Base-by-base conservation (phyloP, 345 rosid species). In the Salix koriyanagi region DNA sequence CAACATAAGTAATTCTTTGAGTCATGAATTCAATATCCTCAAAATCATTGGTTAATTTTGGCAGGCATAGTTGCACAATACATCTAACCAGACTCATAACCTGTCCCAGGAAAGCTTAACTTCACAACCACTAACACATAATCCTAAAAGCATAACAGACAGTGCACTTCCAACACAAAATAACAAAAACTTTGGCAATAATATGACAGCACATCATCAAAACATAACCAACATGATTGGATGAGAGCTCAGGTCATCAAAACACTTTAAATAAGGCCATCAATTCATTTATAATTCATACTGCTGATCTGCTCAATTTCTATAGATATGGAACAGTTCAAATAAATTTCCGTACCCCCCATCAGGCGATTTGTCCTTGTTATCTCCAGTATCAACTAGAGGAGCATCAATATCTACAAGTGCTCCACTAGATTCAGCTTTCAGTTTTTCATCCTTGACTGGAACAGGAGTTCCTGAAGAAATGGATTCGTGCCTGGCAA, bases 401-500 rank as follows among this genome's bases (percentile, higher is more conserved):
- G 94, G 98, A 79, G 91, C 84, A 78, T 78, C 84, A 54, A 86
- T 91, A 75, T 88, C 87, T 19, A 88, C 85, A 30, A 85, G 91
- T 71, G 92, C 83, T 72, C 82, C 86, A 77, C 83, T 84, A 71
- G 93, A 70, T 79, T 86, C 89, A 64, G 85, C 71, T 84, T 87
- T 89, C 73, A 90, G 86, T 77, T 89, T 85, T 77, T 84, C 89
- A 2, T 76, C 14, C 62, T 8, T 26, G 25, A 25, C 64, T 73
- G 70, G 85, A 77, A 44, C 73, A 85, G 88, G 72, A 79, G 84
- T 85, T 82, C 94, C 94, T 25, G 97, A 89, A 83, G 97, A 84
- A 80, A 96, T 83, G 76, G 92, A 82, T 85, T 96, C 97, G 77
- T 96, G 95, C 84, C 86, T 96, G 72, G 93, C 93, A 74, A 96